Evolutionary conservation across 345 rosid genomes (phyloP), one percentile per base, ranked within the genome.

Genomic region (Gossypium australe): DNA sequence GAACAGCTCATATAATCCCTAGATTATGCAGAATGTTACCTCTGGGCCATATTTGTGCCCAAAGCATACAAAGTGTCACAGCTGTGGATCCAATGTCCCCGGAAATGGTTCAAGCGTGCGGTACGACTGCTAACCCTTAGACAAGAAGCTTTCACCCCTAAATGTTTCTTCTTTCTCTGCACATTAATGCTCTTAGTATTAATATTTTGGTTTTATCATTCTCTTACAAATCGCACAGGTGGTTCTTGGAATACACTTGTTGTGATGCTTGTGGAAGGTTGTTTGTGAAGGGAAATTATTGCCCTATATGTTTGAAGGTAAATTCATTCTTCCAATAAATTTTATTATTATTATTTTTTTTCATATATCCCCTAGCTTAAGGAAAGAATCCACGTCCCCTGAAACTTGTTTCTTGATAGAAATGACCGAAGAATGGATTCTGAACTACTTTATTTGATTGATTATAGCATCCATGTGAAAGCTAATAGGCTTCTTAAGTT

Each of bases 201-300:
- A 18, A 10, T 11, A 12, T 52, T 53, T 24, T 24, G 17, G 17
- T 59, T 76, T 59, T 59, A 59, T 59, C 63, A 59, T 59, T 18
- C 80, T 20, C 22, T 69, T 69, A 45, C 62, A 67, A 61, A 76
- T 63, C 74, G 70, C 74, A 64, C 88, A 93, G 99, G 85, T 96
- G 99, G 99, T 96, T 93, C 88, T 86, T 96, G 85, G 94, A 97
- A 74, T 91, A 90, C 84, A 93, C 99, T 77, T 90, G 99, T 78
- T 96, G 99, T 80, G 99, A 96, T 92, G 97, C 99, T 68, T 96
- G 99, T 82, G 99, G 99, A 86, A 93, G 99, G 85, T 82, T 96
- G 87, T 96, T 96, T 82, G 97, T 88, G 73, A 96, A 96, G 84
- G 99, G 99, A 75, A 96, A 96, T 73, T 96, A 96, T 53, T 96